Base-by-base conservation (phyloP, 2,329 filamentous ascomycete species). In the Thermothelomyces thermophilus region DNA sequence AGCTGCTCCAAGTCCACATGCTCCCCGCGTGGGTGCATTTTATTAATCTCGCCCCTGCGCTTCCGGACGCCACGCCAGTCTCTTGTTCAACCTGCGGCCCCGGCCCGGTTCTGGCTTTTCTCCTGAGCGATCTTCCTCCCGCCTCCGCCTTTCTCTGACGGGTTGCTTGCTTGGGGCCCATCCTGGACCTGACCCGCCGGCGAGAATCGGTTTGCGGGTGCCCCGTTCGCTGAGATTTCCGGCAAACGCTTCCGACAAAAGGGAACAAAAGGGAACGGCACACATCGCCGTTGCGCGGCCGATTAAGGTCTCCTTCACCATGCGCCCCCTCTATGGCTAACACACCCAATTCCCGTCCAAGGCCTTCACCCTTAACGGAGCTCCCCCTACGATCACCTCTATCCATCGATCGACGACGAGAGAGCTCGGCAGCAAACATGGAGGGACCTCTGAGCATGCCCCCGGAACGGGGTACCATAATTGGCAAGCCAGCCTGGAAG, bases 401-500 rank as follows among this genome's bases (percentile, higher is more conserved):
- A 19, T 30, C 51, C 35, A 37, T 20, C 22, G 28, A 31, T 33
- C 48, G 43, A 31, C 47, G 45, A 31, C 47, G 41, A 49, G 43
- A 48, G 36, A 41, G 41, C 36, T 30, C 44, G 40, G 37, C 44
- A 33, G 52, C 46, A 14, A 52, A 46, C 24, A 77, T 78, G 73
- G 75, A 79, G 60, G 75, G 74, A 17, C 63, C 67, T 57, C 64
- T 79, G 60, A 64, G 71, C 48, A 66, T 73, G 26, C 75, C 75
- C 46, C 75, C 75, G 3, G 75, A 78, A 57, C 67, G 74, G 60
- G 71, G 72, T 33, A 71, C 71, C 39, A 73, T 79, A 42, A 70
- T 79, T 47, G 74, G 75, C 41, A 68, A 72, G 48, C 70, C 74
- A 16, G 51, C 73, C 31, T 79, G 75, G 75, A 79, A 79, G 73